Evolutionary conservation across 2,329 filamentous ascomycete genomes (phyloP).

Genomic region (Curvularia eragrostidis): DNA sequence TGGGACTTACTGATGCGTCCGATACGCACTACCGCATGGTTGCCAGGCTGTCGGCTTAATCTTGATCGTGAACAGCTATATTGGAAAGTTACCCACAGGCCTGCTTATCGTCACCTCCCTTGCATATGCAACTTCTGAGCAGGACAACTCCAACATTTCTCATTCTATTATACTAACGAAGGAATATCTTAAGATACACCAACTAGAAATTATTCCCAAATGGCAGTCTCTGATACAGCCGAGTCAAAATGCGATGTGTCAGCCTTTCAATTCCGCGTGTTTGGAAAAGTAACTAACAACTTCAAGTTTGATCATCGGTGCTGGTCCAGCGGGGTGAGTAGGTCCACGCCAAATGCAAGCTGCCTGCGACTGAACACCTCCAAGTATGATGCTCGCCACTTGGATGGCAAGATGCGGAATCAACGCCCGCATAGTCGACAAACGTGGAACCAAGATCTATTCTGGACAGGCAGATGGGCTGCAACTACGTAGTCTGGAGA

Average conservation of each 20-base stretch:
- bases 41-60: neutral
- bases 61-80: conserved; percentile 5
- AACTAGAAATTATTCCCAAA: conserved; percentile 25
- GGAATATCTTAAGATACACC: neutral
- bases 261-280: conserved; percentile 9
- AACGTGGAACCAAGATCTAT: conserved; percentile 51
- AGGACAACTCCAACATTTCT: neutral
- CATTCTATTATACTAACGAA: neutral
- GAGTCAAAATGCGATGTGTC: conserved; percentile 49
- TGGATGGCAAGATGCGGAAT: conserved; percentile 53
- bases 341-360: neutral
- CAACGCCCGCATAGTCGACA: conserved; percentile 52
- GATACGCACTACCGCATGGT: conserved; percentile 31
- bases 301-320: conserved; percentile 48
- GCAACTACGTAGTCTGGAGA: conserved; percentile 53
- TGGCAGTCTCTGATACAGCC: conserved; percentile 27
- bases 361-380: neutral
- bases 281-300: conserved; percentile 4
- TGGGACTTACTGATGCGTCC: conserved; percentile 16
- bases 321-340: conserved; percentile 42
- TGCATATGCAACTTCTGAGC: neutral
- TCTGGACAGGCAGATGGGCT: conserved; percentile 53
- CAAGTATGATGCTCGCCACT: conserved; percentile 49
- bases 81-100: conserved; percentile 1
- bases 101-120: neutral